Conservation (phyloP, 129 eudicot species). For the Kitagawia praeruptora region DNA sequence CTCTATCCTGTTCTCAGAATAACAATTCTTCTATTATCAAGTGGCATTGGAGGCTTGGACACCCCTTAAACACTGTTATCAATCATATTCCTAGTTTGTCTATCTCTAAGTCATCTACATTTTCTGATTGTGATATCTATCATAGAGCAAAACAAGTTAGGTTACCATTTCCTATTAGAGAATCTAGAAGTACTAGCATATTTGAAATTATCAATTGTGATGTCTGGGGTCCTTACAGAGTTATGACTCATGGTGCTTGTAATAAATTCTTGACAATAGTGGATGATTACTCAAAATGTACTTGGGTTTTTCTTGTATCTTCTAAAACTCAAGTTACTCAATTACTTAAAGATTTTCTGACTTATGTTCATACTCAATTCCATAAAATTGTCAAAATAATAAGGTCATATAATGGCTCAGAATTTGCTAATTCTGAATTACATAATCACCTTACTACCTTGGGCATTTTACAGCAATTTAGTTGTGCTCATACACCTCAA, state of each 20-base stretch:
- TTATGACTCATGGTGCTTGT: not conserved
- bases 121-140: not conserved
- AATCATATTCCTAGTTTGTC: too few species aligned
- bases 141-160: not conserved
- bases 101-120: too few species aligned
- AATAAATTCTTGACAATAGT: slow-evolving; percentile 1
- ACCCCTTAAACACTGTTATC: not conserved
- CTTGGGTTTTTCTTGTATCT: not conserved
- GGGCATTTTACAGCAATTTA: too few species aligned
- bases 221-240: slow-evolving; percentile 8
- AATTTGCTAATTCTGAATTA: too few species aligned
- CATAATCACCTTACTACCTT: too few species aligned
- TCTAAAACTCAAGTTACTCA: not conserved
- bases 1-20: too few species aligned
- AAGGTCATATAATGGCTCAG: too few species aligned
- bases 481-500: too few species aligned
- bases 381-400: not conserved
- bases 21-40: too few species aligned
- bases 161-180: not conserved
- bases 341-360: not conserved
- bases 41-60: not conserved
- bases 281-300: not conserved
- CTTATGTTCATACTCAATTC: not conserved
- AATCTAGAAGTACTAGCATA: rapidly evolving
- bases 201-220: slow-evolving; percentile 1